Evolutionary conservation across 2,329 filamentous ascomycete species (phyloP).

Genomic region (Scedosporium boydii): DNA sequence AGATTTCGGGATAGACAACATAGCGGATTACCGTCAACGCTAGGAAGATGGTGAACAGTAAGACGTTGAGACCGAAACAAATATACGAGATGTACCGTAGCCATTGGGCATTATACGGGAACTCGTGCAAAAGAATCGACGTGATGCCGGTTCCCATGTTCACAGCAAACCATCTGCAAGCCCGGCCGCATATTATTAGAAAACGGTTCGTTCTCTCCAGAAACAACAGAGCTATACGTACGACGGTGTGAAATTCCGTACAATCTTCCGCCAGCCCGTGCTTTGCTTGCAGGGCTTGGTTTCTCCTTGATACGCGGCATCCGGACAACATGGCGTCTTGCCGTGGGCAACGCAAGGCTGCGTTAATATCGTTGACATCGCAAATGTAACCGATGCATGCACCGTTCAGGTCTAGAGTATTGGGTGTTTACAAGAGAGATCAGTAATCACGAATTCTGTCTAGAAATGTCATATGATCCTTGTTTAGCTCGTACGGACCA

Average conservation of each 20-base stretch:
- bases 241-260: conserved; percentile 46
- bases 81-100: conserved; percentile 49
- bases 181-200: not conserved
- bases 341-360: no score
- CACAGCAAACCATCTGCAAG: conserved; percentile 43
- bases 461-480: no score
- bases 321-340: not conserved
- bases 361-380: no score
- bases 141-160: conserved; percentile 63
- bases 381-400: no score
- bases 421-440: no score
- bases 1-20: conserved; percentile 55
- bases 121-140: conserved; percentile 49
- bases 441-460: no score
- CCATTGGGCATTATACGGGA: conserved; percentile 51
- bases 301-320: not conserved
- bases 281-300: conserved; percentile 17
- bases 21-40: conserved; percentile 51
- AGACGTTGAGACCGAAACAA: conserved; percentile 51
- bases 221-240: conserved; percentile 19
- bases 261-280: conserved; percentile 32
- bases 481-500: no score
- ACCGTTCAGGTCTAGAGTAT: no score
- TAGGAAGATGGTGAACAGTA: conserved; percentile 46
- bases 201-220: no score